Evolutionary conservation across 2,329 filamentous ascomycete genomes (phyloP), one percentile per base, ranked within the genome.

Genomic region (Cladophialophora psammophila): DNA sequence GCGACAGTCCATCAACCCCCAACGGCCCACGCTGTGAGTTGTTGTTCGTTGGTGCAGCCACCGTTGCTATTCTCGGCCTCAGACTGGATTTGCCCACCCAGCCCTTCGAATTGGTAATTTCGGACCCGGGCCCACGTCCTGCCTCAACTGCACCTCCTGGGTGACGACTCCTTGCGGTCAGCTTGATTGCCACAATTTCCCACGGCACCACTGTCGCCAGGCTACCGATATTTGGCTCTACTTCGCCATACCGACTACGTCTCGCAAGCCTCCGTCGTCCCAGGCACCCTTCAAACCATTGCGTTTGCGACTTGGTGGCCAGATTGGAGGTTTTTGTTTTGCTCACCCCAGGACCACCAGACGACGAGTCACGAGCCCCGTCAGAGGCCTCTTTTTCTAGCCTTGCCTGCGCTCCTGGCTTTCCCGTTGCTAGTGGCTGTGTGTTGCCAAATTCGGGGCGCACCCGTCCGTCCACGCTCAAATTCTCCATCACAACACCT

Each of bases 151-250:
- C 60, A 50, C 45, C 50, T 63, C 60, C 54, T 61, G 60, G 65
- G 64, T 71, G 66, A 69, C 65, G 66, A 71, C 69, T 71, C 66
- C 69, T 69, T 71, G 62, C 69, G 65, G 67, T 66, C 71, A 68
- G 67, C 66, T 67, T 72, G 70, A 72, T 72, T 72, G 66, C 71
- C 69, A 71, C 69, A 71, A 72, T 71, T 72, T 72, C 69, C 71
- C 64, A 65, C 64, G 60, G 63, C 63, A 70, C 67, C 67, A 70
- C 52, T 59, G 67, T 67, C 68, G 66, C 68, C 68, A 70, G 68
- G 68, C 66, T 70, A 70, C 68, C 63, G 63, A 66, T 56, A 65
- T 65, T 68, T 65, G 65, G 62, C n/a, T 59, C 48, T 67, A 59
- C 68, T 70, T 66, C 65, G 68, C 68, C 63, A 64, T 66, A 66